Evolutionary conservation across 352 stramenopile genomes (phyloP), one percentile per base, ranked within the genome.

Genomic region (Phytopythium helicoides): DNA sequence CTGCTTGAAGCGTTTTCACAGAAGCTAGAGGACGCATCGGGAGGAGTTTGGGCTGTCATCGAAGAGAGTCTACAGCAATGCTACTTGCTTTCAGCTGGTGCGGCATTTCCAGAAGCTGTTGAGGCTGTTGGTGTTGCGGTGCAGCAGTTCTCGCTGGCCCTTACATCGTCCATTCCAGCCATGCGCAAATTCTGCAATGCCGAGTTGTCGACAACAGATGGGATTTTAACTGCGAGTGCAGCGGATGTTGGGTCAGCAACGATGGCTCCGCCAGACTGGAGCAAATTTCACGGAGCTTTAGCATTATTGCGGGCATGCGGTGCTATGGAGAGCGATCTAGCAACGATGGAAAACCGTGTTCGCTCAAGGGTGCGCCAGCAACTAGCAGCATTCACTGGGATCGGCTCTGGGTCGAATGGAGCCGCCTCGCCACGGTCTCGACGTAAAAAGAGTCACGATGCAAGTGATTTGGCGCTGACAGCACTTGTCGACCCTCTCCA

Each of bases 241-340:
- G 33, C 45, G 44, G 54, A 18, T 3, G 22, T 18, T 31, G 16
- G 28, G 9, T 33, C 28, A 33, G 28, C 37, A 18, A 22, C 16
- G 9, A 49, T 53, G 33, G 52, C 47, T 36, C 56, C 66, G 12
- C 66, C 67, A 3, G 76, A 89, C 48, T 92, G 81, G 78, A 79
- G 69, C 47, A 73, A 80, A n/a, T 92, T 92, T 53, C 81, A 92
- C 47, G 68, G 70, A 3, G 70, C 78, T 3, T 59, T 92, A 12
- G 73, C 79, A 12, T 63, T 92, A 34, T 58, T 92, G 1, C 85
- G 72, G 36, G 71, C 77, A 0, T 84, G 76, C 10, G 81, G 81
- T 1, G 60, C 57, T 36, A 45, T 92, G 28, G 74, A 88, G 52
- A 68, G 46, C 19, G 66, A 81, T 36, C 46, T 89, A n/a, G 69